Base-by-base conservation (phyloP, 1,284 basidiomycete species). In the Leccinum solheimii region DNA sequence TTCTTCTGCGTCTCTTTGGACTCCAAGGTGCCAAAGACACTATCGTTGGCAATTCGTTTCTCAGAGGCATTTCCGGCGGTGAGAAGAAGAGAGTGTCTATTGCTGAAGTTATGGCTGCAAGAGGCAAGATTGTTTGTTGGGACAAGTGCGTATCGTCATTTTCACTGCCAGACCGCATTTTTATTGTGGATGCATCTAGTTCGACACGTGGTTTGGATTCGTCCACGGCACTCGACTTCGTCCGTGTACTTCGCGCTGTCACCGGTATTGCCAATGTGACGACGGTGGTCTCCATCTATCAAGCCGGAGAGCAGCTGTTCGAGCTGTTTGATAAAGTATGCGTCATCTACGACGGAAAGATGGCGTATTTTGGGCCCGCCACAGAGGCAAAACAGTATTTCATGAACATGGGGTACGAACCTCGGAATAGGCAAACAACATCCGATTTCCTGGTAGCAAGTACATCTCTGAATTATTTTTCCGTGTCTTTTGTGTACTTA, bases 21-120 rank as follows among this genome's bases (percentile, higher is more conserved):
- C 79, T 95, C 56, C 78, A 79, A 19, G 90, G 90, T 66, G 80
- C 77, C 2, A 77, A 76, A 61, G 72, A 83, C 52, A 87, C 85
- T 0, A 77, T 79, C 5, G 87, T 95, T 50, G 93, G 93, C 3
- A 83, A 93, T 74, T 86, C 86, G 3, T 81, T 83, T 10, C 80
- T 92, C 2, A 79, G 91, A 13, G 93, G 92, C 58, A 85, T 94
- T 1, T 88, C 86, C 49, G 93, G 92, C 30, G 93, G 94, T 11
- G 88, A 92, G 75, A 84, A 83, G 67, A 88, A 86, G 72, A 81
- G 90, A 57, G 88, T 90, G 5, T 87, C 84, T 3, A 84, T 85
- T 67, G 79, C 80, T 6, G 82, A 86, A 67, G 76, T 77, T 38
- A 69, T 86, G 64, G 75, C 78, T 0, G 77, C 76, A 16, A 72